Conservation (phyloP, 441 rosid genomes). For the Metrosideros polymorpha region DNA sequence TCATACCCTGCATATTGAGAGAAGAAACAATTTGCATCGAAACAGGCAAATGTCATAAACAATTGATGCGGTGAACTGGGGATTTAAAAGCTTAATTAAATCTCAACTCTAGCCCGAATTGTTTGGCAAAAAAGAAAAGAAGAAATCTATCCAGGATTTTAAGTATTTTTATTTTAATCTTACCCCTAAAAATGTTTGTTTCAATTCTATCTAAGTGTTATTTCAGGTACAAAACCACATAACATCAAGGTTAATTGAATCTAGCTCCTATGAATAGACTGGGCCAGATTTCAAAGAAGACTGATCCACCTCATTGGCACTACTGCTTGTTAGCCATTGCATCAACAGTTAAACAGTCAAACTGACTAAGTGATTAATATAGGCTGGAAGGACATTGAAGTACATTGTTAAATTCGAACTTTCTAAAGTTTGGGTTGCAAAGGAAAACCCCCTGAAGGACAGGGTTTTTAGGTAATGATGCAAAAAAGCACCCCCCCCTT, state of each 20-base stretch:
- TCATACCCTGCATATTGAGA: conserved; percentile 68
- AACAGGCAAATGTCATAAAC: background rate
- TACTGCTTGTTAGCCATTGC: background rate
- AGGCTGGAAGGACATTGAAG: background rate
- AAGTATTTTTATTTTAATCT: background rate
- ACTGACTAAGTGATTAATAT: background rate
- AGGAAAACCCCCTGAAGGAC: background rate
- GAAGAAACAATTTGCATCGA: background rate
- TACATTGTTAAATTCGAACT: background rate
- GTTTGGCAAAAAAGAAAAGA: background rate
- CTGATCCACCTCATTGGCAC: background rate
- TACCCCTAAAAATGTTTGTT: background rate
- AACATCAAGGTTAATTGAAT: background rate
- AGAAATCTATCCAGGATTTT: background rate
- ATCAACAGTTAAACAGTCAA: background rate
- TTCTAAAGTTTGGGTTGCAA: background rate
- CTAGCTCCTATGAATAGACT: background rate
- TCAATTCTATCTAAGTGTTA: background rate
- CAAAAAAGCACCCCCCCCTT: background rate
- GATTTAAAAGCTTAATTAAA: background rate
- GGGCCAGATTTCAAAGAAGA: background rate
- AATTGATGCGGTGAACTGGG: background rate
- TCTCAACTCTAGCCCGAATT: background rate
- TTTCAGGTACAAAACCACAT: background rate
- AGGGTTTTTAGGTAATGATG: background rate